Evolutionary conservation across 495 filamentous ascomycete species (phyloP), one percentile per base, ranked within the genome.

Genomic region (Penicillium antarcticum): DNA sequence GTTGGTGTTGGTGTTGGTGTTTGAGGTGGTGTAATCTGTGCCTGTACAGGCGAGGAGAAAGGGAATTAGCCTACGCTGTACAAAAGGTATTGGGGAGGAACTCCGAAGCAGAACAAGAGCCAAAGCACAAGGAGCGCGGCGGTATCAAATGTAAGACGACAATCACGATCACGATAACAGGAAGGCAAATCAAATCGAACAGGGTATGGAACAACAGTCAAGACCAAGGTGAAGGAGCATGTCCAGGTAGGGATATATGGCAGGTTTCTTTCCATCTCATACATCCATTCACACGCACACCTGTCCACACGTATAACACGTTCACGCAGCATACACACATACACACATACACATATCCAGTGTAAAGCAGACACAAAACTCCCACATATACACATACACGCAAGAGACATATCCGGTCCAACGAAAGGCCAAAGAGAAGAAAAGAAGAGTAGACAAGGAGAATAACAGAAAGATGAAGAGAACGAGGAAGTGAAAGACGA

Each of bases 21-120:
- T 29, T 4, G 26, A 29, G 26, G 26, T 29, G 26, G 26, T 37
- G 55, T 67, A 75, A 8, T 71, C 72, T 53, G 63, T 57, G 60
- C 71, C 74, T 76, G 71, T 70, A 53, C 40, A 55, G 59, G 55
- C 44, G 41, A 44, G 43, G 24, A 66, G 58, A 47, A 50, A 51
- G 48, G 45, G 48, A 60, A 73, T 76, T 73, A 76, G 73, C 71
- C 71, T 74, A 76, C 73, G 67, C 69, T 59, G 66, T 61, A 63
- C 45, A 57, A 55, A 44, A 32, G 51, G 55, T 38, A 56, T 49
- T 48, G 49, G 52, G 41, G 51, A 43, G 57, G 55, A 46, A 40
- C 38, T 48, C 52, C 48, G 52, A 51, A 57, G 52, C 37, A 43
- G 26, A 55, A 56, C 10, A 55, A 53, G 45, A 50, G 49, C 26